Conservation (phyloP, 139 green algal species). For the Coccomyxa sp. region DNA sequence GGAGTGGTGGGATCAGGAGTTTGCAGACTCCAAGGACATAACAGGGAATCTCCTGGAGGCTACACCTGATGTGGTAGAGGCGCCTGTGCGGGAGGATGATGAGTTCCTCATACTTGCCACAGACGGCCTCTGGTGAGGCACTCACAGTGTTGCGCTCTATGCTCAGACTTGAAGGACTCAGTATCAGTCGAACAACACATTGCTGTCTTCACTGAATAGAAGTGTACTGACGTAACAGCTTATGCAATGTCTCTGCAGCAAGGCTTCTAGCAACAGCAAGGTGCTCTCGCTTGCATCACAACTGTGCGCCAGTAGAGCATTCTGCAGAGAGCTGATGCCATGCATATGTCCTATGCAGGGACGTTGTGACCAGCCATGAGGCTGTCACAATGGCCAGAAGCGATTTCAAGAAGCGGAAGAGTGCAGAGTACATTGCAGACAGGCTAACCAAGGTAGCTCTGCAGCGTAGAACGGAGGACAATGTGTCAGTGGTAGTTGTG, state of each 20-base stretch:
- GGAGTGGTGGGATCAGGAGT: constrained; percentile 35
- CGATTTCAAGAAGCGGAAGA: constrained; percentile 29
- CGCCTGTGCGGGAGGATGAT: constrained; percentile 39
- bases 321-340: no score
- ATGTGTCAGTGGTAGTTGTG: constrained; percentile 47
- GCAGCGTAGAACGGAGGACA: constrained; percentile 32
- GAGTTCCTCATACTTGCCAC: constrained; percentile 74
- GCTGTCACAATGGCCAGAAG: constrained; percentile 27
- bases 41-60: constrained; percentile 52
- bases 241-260: no score
- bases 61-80: constrained; percentile 51
- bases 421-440: constrained; percentile 29
- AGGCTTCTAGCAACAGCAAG: no score
- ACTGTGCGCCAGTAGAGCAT: no score
- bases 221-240: no score
- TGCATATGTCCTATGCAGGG: constrained; percentile 25
- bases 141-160: no score
- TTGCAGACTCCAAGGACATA: constrained; percentile 39
- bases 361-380: constrained; percentile 47
- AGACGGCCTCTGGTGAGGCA: constrained; percentile 63
- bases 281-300: no score
- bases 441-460: constrained; percentile 30
- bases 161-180: no score
- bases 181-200: no score
- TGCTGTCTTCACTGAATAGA: no score